A percentile compares a stretch with the other conserved stretches of the same genome.
phyloP scores from a whole-genome alignment of 768 basidiomycete genomes.

The Lanmaoa rubissima region DNA sequence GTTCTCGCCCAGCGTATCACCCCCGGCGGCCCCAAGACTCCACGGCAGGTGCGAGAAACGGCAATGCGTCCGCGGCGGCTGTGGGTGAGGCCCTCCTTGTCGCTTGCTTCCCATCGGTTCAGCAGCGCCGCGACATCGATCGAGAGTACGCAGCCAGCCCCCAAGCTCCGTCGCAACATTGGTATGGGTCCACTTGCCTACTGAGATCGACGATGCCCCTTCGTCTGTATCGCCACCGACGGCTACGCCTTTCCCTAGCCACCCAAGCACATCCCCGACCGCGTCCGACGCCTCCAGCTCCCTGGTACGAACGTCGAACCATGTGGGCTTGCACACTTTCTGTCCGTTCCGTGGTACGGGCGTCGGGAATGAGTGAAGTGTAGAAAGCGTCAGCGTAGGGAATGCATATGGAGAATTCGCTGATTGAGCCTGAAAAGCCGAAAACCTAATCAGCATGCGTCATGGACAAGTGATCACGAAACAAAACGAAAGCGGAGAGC shows the following conservation, averaged over 20 bases:
- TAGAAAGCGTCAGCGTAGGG: constrained; percentile 76
- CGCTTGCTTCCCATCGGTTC: neutral
- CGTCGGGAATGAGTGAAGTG: constrained; percentile 81
- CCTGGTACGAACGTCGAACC: constrained; percentile 63
- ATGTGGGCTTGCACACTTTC: constrained; percentile 83
- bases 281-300: constrained; percentile 62
- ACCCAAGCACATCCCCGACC: constrained; percentile 50
- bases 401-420: constrained; percentile 80
- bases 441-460: neutral
- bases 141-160: constrained; percentile 52
- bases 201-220: constrained; percentile 4
- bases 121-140: constrained; percentile 16
- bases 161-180: constrained; percentile 60
- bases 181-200: constrained; percentile 49
- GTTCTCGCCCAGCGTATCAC: constrained; percentile 28
- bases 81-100: neutral
- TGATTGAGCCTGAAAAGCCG: constrained; percentile 48
- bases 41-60: constrained; percentile 56
- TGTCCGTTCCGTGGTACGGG: constrained; percentile 80
- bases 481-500: constrained; percentile 14
- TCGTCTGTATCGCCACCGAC: constrained; percentile 12
- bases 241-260: constrained; percentile 45
- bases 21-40: constrained; percentile 25
- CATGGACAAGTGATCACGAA: neutral
- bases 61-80: constrained; percentile 37